Percentiles rank a stretch among this genome's conserved stretches.
These are phyloP conservation scores for Fennellomyces sp. DNA, from an alignment of 371 early-diverging fungal genomes.

Conservation along the genomic window DNA sequence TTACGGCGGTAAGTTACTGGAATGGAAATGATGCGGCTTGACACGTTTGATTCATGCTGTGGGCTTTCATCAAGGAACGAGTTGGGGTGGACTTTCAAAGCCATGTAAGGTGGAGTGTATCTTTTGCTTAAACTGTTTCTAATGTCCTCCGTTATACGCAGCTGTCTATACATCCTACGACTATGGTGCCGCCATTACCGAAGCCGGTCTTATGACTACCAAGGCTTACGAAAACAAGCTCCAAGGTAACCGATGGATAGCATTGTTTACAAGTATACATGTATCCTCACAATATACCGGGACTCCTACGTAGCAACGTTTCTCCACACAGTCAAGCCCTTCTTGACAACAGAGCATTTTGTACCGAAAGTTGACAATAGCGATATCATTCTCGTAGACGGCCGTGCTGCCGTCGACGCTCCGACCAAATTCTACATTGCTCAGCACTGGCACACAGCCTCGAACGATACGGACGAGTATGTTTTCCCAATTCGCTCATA, in stretches of 20 bases:
- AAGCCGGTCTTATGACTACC: conserved; percentile 18
- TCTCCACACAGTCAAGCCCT: conserved; percentile 18
- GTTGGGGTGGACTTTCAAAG: conserved; percentile 18
- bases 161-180: conserved; percentile 21
- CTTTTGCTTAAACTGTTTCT: too few species aligned
- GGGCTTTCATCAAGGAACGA: neutral
- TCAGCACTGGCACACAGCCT: conserved; percentile 12
- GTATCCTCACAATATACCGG: too few species aligned
- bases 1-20: conserved; percentile 5
- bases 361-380: conserved; percentile 7
- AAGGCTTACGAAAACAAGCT: conserved; percentile 23
- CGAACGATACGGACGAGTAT: conserved; percentile 9
- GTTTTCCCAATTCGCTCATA: neutral
- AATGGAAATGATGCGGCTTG: neutral
- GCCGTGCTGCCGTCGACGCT: conserved; percentile 4
- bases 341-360: conserved; percentile 14
- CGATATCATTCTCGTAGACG: conserved; percentile 10
- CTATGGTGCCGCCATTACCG: conserved; percentile 24
- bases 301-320: conserved; percentile 12
- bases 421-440: conserved; percentile 18
- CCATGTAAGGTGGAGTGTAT: conserved; percentile 10
- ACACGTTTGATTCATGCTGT: neutral
- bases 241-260: conserved; percentile 11
- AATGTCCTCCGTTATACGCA: too few species aligned
- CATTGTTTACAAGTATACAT: neutral